Conservation (phyloP, 1,284 basidiomycete species). For the Tilletia walkeri region DNA sequence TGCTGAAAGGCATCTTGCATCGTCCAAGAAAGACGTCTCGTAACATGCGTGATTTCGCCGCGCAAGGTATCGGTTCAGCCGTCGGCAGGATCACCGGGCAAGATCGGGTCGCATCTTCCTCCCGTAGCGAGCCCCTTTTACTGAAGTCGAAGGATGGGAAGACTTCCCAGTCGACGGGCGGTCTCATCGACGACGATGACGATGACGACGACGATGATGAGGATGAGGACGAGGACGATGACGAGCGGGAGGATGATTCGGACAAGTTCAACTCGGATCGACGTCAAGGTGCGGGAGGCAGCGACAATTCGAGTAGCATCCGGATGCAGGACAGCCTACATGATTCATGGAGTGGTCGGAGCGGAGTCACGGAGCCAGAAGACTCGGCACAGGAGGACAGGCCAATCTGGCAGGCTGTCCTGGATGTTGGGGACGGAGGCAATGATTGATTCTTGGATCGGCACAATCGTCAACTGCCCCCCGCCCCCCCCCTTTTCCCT, state of each 20-base stretch:
- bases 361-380: not conserved
- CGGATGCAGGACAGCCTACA: not conserved
- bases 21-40: slow-evolving; percentile 27
- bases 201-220: slow-evolving; percentile 17
- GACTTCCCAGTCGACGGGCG: slow-evolving; percentile 10
- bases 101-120: not conserved
- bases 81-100: slow-evolving; percentile 7
- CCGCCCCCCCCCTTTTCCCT: too few relatives aligned
- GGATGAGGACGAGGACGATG: slow-evolving; percentile 24
- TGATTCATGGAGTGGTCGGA: not conserved
- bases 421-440: too few relatives aligned
- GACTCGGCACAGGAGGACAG: not conserved
- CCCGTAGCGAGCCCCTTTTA: not conserved
- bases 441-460: too few relatives aligned
- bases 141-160: slow-evolving; percentile 20
- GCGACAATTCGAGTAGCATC: not conserved
- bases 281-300: not conserved
- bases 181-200: slow-evolving; percentile 20
- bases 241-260: slow-evolving; percentile 16
- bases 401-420: too few relatives aligned
- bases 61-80: slow-evolving; percentile 11
- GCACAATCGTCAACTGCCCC: too few relatives aligned
- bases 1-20: slow-evolving; percentile 48
- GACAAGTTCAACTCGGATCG: not conserved
- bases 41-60: slow-evolving; percentile 20